Evolutionary conservation across 495 filamentous ascomycete species (phyloP), one percentile per base, ranked within the genome.

Genomic region (Staphylotrichum tortipilum): DNA sequence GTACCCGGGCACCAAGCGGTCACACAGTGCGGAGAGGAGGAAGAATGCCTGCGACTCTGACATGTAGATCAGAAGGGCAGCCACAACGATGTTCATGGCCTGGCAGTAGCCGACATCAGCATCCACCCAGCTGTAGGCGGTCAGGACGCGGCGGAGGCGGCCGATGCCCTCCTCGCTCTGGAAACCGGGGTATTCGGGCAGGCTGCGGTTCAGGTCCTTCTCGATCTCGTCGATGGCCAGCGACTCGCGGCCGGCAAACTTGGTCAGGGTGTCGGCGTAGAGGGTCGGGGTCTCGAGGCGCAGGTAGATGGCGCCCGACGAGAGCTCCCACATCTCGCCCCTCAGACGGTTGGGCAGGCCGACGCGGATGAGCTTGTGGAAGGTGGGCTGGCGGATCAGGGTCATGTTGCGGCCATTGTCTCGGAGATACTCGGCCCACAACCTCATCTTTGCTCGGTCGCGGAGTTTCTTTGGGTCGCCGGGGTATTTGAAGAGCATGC

Each of bases 61-160:
- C 85, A 95, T 92, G 70, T 97, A 98, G 73, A 98, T 98, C 31
- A 98, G 75, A 45, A 98, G 66, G 8, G 92, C 92, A 15, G 92
- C 92, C 7, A 95, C 90, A 15, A 98, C 92, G 53, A 98, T 98
- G 62, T 98, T 98, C 92, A 98, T 98, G 19, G 92, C 92, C 66
- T 98, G 92, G 64, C 92, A 98, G 64, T 98, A 98, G 22, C 92
- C 92, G 33, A 98, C 89, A 52, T 94, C 87, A 39, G 86, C 79
- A 59, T 98, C 89, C 19, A 79, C 86, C 92, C 92, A 98, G 66
- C 88, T 95, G 67, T 98, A 98, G 11, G 92, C 92, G 4, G 89
- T 94, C 23, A 98, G 75, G 22, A 98, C 92, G 41, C 91, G 74
- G 36, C 92, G 79, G 45, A 98, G 74, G 11, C 92, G 81, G 18